Conservation (phyloP, 2,329 filamentous ascomycete species). For the Neofusicoccum parvum region DNA sequence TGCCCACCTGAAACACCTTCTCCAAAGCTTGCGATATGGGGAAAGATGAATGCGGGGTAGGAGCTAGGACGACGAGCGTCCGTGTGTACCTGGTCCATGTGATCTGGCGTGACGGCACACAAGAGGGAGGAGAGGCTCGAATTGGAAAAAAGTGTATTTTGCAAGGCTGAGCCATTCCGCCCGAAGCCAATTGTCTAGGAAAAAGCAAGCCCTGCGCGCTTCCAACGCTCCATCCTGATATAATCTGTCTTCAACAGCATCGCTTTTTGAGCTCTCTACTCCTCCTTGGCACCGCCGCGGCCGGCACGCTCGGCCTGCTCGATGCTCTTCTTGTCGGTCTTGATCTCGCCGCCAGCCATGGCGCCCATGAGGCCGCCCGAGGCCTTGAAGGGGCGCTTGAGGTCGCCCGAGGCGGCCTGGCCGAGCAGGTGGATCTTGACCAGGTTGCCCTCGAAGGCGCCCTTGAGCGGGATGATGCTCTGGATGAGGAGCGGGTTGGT, state of each 20-base stretch:
- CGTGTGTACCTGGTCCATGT: background rate
- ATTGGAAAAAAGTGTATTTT: background rate
- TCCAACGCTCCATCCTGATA: background rate
- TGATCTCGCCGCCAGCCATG: conserved; percentile 70
- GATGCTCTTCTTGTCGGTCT: conserved; percentile 74
- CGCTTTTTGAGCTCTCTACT: conserved; percentile 39
- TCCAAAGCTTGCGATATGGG: background rate
- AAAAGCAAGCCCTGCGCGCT: background rate
- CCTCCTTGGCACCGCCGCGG: conserved; percentile 55
- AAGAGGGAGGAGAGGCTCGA: background rate
- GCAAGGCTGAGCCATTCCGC: background rate
- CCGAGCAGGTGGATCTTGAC: conserved; percentile 94
- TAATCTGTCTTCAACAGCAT: background rate
- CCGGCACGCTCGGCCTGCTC: conserved; percentile 55
- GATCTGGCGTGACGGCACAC: background rate
- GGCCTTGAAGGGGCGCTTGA: conserved; percentile 95
- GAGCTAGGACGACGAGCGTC: background rate
- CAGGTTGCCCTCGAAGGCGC: conserved; percentile 90
- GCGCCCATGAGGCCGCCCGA: conserved; percentile 79
- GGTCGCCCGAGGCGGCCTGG: conserved; percentile 81
- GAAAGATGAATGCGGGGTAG: conserved; percentile 5
- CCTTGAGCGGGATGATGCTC: conserved; percentile 97
- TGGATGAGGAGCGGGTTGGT: conserved; percentile 99
- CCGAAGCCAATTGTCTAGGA: background rate
- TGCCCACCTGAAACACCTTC: background rate